phyloP scores from a whole-genome alignment of 2,329 filamentous ascomycete genomes.

The Paraconiothyrium brasiliense region DNA sequence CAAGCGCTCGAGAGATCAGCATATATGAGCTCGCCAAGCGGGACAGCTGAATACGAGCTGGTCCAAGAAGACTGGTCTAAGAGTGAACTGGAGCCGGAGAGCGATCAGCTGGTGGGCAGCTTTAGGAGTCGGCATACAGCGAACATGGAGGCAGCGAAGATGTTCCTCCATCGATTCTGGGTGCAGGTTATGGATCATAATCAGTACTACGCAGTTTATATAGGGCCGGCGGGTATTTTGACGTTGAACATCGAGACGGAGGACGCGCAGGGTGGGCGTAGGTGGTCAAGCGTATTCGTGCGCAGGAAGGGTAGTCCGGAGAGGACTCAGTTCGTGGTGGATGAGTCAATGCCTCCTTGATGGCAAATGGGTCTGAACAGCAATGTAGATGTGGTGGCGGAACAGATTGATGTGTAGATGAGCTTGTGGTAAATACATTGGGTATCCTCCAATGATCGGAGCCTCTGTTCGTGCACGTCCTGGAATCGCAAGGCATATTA shows the following conservation, averaged over 20 bases:
- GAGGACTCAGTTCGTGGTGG: background rate
- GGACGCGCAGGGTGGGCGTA: background rate
- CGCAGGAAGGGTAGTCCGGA: background rate
- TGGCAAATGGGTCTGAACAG: background rate
- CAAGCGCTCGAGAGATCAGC: background rate
- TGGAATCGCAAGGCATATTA: background rate
- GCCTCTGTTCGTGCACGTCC: background rate
- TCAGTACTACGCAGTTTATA: background rate
- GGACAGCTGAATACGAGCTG: background rate
- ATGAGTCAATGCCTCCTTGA: background rate
- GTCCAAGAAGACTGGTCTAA: background rate
- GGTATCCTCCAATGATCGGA: background rate
- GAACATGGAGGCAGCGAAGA: slow-evolving; percentile 6
- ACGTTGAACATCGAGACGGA: background rate
- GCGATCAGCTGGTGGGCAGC: background rate
- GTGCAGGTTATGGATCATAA: background rate
- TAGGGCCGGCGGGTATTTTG: background rate
- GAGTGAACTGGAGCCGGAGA: background rate
- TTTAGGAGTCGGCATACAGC: slow-evolving; percentile 3
- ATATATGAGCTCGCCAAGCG: no score
- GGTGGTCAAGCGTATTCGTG: background rate
- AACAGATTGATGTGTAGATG: background rate
- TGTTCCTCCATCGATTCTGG: slow-evolving; percentile 1
- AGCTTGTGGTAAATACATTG: background rate
- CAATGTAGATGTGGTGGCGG: background rate